Percentiles rank a stretch among this genome's conserved stretches.
phyloP scores from a whole-genome alignment of 148 eudicot genomes.

The Linanthus parryae region DNA sequence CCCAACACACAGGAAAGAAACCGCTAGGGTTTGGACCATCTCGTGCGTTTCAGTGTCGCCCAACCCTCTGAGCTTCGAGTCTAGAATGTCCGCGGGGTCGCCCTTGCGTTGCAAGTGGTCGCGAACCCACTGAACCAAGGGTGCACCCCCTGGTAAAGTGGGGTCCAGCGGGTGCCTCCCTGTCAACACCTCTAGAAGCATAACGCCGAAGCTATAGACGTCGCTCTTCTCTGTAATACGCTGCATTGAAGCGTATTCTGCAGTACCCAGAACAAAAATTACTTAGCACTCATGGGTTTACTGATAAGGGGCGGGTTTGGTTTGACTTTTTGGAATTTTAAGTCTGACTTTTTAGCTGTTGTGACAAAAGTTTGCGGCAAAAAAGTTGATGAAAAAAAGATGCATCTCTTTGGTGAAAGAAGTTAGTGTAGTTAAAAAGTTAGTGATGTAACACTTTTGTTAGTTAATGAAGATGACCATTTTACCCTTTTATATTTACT shows the following conservation, averaged over 20 bases:
- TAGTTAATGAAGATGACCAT: too few relatives aligned
- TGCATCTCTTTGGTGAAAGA: too few relatives aligned
- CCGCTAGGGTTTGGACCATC: conserved; percentile 83
- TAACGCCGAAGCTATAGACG: conserved; percentile 91
- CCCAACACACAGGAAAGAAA: conserved; percentile 76
- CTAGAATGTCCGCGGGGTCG: conserved; percentile 74
- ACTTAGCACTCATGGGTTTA: too few relatives aligned
- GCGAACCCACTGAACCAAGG: conserved; percentile 84
- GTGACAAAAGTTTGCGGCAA: too few relatives aligned
- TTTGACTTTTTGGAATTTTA: too few relatives aligned
- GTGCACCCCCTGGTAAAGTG: conserved; percentile 72
- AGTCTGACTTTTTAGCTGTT: too few relatives aligned
- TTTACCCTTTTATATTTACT: too few relatives aligned
- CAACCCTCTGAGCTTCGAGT: conserved; percentile 75
- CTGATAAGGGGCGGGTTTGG: too few relatives aligned
- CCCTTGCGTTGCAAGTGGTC: conserved; percentile 64
- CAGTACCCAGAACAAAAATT: conserved; percentile 1
- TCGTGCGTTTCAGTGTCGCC: conserved; percentile 96
- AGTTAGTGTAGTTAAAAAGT: too few relatives aligned
- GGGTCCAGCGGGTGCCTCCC: conserved; percentile 98
- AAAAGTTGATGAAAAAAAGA: too few relatives aligned
- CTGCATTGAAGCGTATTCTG: conserved; percentile 85
- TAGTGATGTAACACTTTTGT: too few relatives aligned
- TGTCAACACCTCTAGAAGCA: conserved; percentile 82
- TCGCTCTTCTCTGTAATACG: conserved; percentile 85